phyloP scores from a whole-genome alignment of 2,329 filamentous ascomycete species.

The Diaporthe destruens region DNA sequence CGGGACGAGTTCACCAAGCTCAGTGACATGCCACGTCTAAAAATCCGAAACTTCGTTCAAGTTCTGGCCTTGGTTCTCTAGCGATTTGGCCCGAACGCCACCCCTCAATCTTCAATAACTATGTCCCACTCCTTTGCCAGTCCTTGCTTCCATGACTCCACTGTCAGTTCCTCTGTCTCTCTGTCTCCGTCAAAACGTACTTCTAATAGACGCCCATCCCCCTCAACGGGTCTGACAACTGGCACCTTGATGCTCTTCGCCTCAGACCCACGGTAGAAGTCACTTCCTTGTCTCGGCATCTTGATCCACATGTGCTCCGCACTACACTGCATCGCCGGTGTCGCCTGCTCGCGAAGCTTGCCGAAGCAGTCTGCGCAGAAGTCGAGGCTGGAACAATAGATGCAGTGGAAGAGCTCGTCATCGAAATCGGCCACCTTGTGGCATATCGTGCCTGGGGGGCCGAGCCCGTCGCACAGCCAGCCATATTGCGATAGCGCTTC shows the following conservation, averaged over 20 bases:
- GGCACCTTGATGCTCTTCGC: constrained; percentile 34
- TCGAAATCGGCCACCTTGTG: constrained; percentile 11
- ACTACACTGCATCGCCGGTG: constrained; percentile 41
- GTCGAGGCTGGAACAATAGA: constrained; percentile 43
- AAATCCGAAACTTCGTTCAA: no score
- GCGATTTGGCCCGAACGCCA: no score
- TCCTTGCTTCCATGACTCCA: constrained; percentile 5
- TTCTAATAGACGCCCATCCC: not conserved
- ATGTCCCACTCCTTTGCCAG: constrained; percentile 16
- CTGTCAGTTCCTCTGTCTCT: not conserved
- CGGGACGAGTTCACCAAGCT: no score
- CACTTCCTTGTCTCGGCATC: constrained; percentile 35
- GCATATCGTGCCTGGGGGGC: constrained; percentile 27
- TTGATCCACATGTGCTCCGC: constrained; percentile 43
- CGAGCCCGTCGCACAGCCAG: constrained; percentile 16
- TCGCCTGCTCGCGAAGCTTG: constrained; percentile 37
- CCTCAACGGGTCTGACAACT: constrained; percentile 31
- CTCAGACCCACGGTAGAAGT: constrained; percentile 40
- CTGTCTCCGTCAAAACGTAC: not conserved
- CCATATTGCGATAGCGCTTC: not conserved
- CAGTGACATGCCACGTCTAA: no score
- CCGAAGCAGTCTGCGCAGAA: constrained; percentile 44
- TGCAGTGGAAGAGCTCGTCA: constrained; percentile 42
- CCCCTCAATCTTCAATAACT: not conserved
- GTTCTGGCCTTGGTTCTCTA: no score